Percentiles rank a stretch among this genome's conserved stretches.
Conservation (phyloP, 805 yeast genomes). For the Vanderwaltozyma polyspora region DNA sequence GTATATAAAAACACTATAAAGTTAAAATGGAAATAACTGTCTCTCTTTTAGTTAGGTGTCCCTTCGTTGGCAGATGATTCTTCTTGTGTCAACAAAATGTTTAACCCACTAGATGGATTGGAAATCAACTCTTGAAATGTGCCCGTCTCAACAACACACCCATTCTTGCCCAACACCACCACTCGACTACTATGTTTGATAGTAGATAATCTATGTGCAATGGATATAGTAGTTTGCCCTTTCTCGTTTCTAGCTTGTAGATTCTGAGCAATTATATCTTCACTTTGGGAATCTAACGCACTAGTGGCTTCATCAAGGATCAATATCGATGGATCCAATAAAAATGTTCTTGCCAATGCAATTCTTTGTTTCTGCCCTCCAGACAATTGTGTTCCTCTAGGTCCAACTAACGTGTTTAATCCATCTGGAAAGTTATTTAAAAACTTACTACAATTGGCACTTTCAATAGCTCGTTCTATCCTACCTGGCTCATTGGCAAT, state of each 20-base stretch:
- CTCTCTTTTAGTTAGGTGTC: no score
- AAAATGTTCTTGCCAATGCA: constrained; percentile 79
- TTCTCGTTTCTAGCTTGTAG: constrained; percentile 42
- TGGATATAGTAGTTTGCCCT: constrained; percentile 68
- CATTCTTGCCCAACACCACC: constrained; percentile 64
- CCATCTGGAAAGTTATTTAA: constrained; percentile 70
- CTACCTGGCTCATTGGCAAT: constrained; percentile 50
- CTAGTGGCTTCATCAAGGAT: constrained; percentile 92
- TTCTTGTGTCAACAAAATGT: constrained; percentile 27
- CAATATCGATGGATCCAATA: constrained; percentile 67
- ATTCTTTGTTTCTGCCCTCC: constrained; percentile 95
- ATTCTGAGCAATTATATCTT: constrained; percentile 71
- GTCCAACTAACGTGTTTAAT: constrained; percentile 71
- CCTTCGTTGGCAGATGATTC: no score
- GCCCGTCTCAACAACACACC: constrained; percentile 67
- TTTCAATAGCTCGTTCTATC: constrained; percentile 44
- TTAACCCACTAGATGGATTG: constrained; percentile 28
- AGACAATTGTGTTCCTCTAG: constrained; percentile 77
- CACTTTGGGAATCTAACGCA: constrained; percentile 83
- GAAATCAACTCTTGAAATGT: constrained; percentile 39
- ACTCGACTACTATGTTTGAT: constrained; percentile 73
- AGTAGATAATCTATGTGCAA: constrained; percentile 86
- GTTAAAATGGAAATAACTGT: no score
- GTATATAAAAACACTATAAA: no score
- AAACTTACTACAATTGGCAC: constrained; percentile 67